phyloP scores from a whole-genome alignment of 257 asterid genomes.

The Ehretia macrophylla region DNA sequence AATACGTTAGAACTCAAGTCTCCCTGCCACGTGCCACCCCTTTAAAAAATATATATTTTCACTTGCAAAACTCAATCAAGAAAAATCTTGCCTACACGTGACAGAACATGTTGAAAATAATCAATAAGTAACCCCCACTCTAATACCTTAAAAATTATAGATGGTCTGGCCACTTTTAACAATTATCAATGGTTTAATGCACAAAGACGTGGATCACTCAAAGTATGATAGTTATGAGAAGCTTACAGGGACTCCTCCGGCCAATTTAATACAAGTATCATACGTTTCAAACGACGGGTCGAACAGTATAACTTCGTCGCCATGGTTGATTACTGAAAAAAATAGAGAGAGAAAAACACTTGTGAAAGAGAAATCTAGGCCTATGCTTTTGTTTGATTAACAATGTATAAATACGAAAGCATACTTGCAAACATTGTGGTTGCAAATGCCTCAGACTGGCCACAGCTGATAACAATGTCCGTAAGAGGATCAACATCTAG shows the following conservation, averaged over 20 bases:
- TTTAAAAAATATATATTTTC: no score
- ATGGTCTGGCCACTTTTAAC: no score
- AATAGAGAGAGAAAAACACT: conserved; percentile 1
- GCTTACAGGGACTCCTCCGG: conserved; percentile 93
- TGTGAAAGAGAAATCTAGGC: background rate
- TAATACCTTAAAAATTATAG: no score
- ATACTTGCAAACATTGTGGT: conserved; percentile 79
- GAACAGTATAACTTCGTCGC: conserved; percentile 81
- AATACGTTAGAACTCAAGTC: no score
- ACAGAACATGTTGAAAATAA: no score
- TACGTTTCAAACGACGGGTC: conserved; percentile 87
- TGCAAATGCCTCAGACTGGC: conserved; percentile 92
- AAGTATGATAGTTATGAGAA: background rate
- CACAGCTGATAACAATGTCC: conserved; percentile 80
- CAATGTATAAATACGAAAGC: conserved; percentile 1
- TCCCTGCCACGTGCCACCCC: no score
- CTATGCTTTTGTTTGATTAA: background rate
- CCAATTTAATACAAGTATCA: conserved; percentile 73
- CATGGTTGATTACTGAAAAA: conserved; percentile 61
- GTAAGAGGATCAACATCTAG: conserved; percentile 52
- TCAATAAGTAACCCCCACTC: no score
- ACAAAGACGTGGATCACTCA: background rate
- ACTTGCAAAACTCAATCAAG: no score
- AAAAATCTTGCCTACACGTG: no score
- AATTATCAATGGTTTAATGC: conserved; percentile 5